A percentile compares a stretch with the other conserved stretches of the same genome.
phyloP scores from a whole-genome alignment of 2,329 filamentous ascomycete species.

The Colletotrichum spinosum region DNA sequence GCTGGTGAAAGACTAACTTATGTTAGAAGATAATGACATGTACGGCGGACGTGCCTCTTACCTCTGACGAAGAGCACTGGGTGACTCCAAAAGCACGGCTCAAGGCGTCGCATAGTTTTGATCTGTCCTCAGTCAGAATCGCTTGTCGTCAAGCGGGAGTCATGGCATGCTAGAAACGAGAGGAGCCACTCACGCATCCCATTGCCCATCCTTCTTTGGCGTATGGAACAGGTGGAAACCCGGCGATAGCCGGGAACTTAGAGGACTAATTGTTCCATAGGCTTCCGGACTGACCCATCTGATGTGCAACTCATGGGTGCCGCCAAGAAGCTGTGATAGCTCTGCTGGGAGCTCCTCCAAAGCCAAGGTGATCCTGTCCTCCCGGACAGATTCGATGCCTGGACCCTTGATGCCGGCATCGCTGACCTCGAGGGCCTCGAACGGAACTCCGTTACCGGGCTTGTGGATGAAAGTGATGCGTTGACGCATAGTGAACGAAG shows the following conservation, averaged over 20 bases:
- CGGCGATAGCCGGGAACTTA: conserved; percentile 79
- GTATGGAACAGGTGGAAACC: conserved; percentile 87
- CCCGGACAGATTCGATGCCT: conserved; percentile 74
- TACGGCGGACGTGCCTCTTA: not conserved
- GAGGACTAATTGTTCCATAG: conserved; percentile 74
- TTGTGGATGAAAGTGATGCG: conserved; percentile 83
- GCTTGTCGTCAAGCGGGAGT: no score
- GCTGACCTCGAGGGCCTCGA: conserved; percentile 69
- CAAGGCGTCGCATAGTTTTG: conserved; percentile 68
- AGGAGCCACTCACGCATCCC: conserved; percentile 41
- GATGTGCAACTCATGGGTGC: conserved; percentile 79
- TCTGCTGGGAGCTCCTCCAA: conserved; percentile 79
- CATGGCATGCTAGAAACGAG: conserved; percentile 1
- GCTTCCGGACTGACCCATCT: conserved; percentile 76
- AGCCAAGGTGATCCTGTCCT: conserved; percentile 82
- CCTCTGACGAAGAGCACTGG: conserved; percentile 59
- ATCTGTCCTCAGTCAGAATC: conserved; percentile 44
- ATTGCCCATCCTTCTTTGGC: conserved; percentile 56
- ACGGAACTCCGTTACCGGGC: conserved; percentile 72
- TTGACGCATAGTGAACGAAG: conserved; percentile 72
- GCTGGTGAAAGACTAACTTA: conserved; percentile 66
- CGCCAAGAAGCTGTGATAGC: conserved; percentile 70
- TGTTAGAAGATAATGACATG: conserved; percentile 2
- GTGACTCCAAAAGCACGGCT: conserved; percentile 67
- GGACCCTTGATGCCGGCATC: conserved; percentile 66